Evolutionary conservation across 805 yeast species (phyloP).

Genomic region (Lachancea sp.): DNA sequence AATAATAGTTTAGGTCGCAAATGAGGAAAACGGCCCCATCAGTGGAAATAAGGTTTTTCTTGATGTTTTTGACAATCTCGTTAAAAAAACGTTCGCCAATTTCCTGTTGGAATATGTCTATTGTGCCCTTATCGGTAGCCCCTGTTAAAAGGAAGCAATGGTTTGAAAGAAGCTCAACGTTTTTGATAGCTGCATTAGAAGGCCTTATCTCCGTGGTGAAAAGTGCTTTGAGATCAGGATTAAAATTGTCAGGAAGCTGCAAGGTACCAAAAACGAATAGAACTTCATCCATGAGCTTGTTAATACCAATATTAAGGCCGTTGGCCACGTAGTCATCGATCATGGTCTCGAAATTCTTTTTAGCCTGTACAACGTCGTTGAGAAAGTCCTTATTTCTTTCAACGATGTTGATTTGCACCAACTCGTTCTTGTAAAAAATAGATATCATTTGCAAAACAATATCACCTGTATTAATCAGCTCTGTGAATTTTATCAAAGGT

Average conservation of each 20-base stretch:
- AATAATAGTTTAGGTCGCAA: slow-evolving; percentile 72
- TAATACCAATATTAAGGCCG: slow-evolving; percentile 89
- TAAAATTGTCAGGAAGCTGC: slow-evolving; percentile 57
- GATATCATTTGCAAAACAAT: slow-evolving; percentile 87
- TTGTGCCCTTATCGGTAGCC: slow-evolving; percentile 77
- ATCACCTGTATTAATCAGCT: slow-evolving; percentile 88
- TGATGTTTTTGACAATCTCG: slow-evolving; percentile 67
- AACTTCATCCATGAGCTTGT: slow-evolving; percentile 76
- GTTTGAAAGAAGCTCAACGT: slow-evolving; percentile 54
- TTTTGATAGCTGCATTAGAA: slow-evolving; percentile 59
- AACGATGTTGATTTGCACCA: slow-evolving; percentile 47
- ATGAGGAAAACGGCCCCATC: slow-evolving; percentile 80
- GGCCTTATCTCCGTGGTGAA: slow-evolving; percentile 36
- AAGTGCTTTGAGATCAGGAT: slow-evolving; percentile 35
- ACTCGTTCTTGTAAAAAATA: slow-evolving; percentile 83
- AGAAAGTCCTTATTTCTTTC: slow-evolving; percentile 71
- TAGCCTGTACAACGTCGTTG: slow-evolving; percentile 68
- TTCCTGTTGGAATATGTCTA: slow-evolving; percentile 92
- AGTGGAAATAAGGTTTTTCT: slow-evolving; percentile 64
- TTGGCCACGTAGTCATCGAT: slow-evolving; percentile 88
- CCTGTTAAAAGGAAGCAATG: slow-evolving; percentile 72
- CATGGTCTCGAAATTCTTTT: slow-evolving; percentile 71
- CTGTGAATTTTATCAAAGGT: slow-evolving; percentile 82
- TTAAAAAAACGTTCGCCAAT: slow-evolving; percentile 82
- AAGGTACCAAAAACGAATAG: slow-evolving; percentile 51